phyloP scores from a whole-genome alignment of 257 asterid species.

The Solanum verrucosum region DNA sequence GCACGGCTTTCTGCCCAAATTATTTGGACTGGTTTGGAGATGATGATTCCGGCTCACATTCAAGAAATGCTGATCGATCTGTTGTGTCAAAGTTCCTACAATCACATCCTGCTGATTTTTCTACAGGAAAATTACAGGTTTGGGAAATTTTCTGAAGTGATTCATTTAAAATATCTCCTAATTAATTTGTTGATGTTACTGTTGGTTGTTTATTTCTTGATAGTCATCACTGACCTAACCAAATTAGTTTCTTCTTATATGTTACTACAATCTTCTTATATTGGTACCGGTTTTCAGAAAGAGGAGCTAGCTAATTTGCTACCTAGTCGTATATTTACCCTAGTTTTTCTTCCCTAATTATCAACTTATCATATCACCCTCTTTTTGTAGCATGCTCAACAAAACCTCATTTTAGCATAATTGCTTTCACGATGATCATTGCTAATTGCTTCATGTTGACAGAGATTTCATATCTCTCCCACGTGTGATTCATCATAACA shows the following conservation, averaged over 20 bases:
- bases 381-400: neutral
- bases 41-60: conserved; percentile 40
- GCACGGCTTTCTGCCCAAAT: conserved; percentile 80
- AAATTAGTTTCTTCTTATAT: neutral
- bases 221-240: neutral
- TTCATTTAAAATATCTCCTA: neutral
- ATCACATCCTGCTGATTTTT: conserved; percentile 70
- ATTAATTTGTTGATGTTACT: neutral
- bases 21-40: conserved; percentile 79
- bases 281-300: neutral
- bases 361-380: neutral
- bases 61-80: conserved; percentile 72
- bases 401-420: neutral
- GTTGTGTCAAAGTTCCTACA: conserved; percentile 73
- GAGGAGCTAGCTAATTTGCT: neutral
- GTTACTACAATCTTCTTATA: neutral
- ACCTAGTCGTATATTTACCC: neutral
- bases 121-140: conserved; percentile 82
- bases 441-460: neutral
- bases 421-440: neutral
- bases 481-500: neutral
- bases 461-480: neutral
- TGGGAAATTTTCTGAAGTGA: neutral
- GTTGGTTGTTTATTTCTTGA: neutral
- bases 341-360: neutral